Evolutionary conservation across 768 basidiomycete species (phyloP), one percentile per base, ranked within the genome.

Genomic region (Coprinopsis cinerea): DNA sequence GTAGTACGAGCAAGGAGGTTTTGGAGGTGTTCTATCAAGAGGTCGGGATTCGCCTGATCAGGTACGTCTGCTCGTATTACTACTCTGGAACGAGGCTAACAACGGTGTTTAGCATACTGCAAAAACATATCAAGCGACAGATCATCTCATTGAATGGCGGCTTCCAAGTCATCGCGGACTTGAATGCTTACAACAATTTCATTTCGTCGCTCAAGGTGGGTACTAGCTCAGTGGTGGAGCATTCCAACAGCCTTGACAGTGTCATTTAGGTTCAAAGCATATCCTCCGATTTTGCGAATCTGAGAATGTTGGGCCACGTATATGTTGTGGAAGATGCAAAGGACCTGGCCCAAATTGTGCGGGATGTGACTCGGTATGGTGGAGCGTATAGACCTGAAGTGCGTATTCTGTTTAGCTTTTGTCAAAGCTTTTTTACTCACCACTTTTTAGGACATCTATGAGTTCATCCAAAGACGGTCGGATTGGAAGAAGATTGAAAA

Each of bases 401-500:
- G 49, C 52, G 69, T 53, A 34, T 1, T 49, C 15, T 9, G 7
- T 17, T 51, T 36, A 26, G 42, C 22, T 25, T 22, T n/a, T 40
- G 23, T 24, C 14, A 53, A n/a, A 18, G 32, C 26, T 49, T 27
- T 41, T 17, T 17, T 18, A 32, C 27, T 27, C 27, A 18, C n/a
- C 3, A 17, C 3, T 28, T n/a, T 42, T 10, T 51, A 85, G 81
- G 95, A 97, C 61, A 76, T 97, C 44, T 97, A 97, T 63, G 95
- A 98, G 65, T 95, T 97, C 59, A 89, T 97, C 59, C 91, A 93
- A 62, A 74, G 94, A 18, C 77, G 94, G 27, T 88, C 90, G 5
- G 95, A 99, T 64, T 98, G 95, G 95, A 95, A 96, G 71, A 94
- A 90, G 71, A 98, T 98, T 52, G 94, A 98, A 65, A 95, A 92